phyloP scores from a whole-genome alignment of 2,329 filamentous ascomycete genomes.

The Aspergillus sp. region DNA sequence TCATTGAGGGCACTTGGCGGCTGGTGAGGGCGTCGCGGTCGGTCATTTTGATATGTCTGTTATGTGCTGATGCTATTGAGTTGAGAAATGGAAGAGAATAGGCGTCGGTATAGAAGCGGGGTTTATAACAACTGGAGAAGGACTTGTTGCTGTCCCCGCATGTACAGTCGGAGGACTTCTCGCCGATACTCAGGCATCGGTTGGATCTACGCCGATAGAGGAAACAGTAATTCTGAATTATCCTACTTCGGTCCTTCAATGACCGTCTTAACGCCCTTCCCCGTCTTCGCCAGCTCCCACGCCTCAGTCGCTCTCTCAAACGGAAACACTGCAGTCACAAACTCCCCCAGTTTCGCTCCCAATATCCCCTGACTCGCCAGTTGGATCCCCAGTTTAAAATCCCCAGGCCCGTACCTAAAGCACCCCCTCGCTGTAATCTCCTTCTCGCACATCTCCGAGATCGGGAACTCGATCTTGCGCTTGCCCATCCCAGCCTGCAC shows the following conservation, averaged over 20 bases:
- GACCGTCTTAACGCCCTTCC: constrained; percentile 6
- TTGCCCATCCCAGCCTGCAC: constrained; percentile 36
- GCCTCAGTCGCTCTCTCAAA: constrained; percentile 32
- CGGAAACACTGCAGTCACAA: constrained; percentile 30
- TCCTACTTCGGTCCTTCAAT: not conserved
- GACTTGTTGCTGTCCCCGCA: too few species aligned
- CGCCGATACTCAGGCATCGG: too few species aligned
- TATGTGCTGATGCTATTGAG: too few species aligned
- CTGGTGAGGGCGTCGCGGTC: constrained; percentile 17
- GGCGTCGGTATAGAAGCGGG: too few species aligned
- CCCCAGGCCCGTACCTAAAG: constrained; percentile 29
- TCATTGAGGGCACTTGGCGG: constrained; percentile 3
- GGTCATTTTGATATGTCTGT: not conserved
- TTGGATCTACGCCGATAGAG: too few species aligned
- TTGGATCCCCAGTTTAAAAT: constrained; percentile 5
- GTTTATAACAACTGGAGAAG: too few species aligned
- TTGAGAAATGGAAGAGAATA: too few species aligned
- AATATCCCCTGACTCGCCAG: not conserved
- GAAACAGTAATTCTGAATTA: too few species aligned
- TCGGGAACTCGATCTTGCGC: constrained; percentile 34
- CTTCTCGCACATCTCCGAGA: constrained; percentile 32
- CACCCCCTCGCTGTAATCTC: constrained; percentile 28
- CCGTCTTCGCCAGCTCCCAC: constrained; percentile 23
- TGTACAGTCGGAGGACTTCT: too few species aligned
- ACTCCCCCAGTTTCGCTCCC: constrained; percentile 14